Evolutionary conservation across 331 rosid genomes (phyloP), one percentile per base, ranked within the genome.

Genomic region (Erythrophleum ivorense): DNA sequence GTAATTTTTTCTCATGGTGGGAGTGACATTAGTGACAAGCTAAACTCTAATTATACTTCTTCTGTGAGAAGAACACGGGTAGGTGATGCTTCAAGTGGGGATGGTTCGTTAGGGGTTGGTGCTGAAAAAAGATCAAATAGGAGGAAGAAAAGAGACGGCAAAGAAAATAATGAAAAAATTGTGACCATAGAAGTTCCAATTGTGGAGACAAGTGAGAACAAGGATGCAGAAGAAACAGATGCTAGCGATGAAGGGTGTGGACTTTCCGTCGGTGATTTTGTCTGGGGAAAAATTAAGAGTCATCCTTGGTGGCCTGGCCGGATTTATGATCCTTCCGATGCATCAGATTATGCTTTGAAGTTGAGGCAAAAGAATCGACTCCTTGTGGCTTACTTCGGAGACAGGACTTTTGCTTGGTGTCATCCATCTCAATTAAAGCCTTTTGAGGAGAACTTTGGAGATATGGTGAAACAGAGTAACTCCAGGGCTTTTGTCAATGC

Each of bases 231-330:
- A 55, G 73, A 57, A 48, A 84, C 76, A 53, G 89, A 88, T 33
- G 15, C 71, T 67, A 74, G 59, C 58, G 85, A 81, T 59, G 91
- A 74, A 34, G 88, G 70, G 3, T 58, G 69, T 79, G 81, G n/a
- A 24, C 88, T 87, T 73, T 73, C 78, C 7, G 88, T 89, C 18
- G 97, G 97, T 15, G 96, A 91, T 84, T 94, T 88, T 78, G 94
- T 94, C 64, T 94, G 97, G 98, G 94, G 97, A 15, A 88, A 94
- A 84, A 85, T 91, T 52, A 88, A 86, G 91, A 88, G 91, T 79
- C 90, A 91, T 64, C 92, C 92, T 3, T 94, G 96, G 94, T 94
- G 98, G 97, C 96, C 96, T 9, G 96, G 97, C 31, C 91, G 84
- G 82, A 77, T 91, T 80, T 92, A 86, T 29, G 88, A 92, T 46